Percentiles rank a stretch among this genome's conserved stretches.
phyloP scores from a whole-genome alignment of 2,329 filamentous ascomycete species.

The Helotiales sp. region DNA sequence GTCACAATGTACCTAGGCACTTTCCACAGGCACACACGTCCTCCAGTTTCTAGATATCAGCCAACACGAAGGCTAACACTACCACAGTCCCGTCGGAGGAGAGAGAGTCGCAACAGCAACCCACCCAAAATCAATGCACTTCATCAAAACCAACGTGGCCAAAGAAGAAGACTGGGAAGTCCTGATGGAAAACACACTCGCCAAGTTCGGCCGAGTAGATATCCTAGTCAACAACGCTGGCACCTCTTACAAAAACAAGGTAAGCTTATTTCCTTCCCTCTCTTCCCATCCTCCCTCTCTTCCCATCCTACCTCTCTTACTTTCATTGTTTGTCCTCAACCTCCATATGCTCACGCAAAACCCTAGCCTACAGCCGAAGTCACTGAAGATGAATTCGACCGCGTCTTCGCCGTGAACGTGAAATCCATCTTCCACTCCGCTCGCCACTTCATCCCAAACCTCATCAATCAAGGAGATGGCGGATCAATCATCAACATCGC shows the following conservation, averaged over 20 bases:
- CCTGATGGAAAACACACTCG: conserved; percentile 46
- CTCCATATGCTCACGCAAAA: not conserved
- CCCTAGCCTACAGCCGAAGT: conserved; percentile 57
- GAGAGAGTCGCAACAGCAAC: conserved; percentile 43
- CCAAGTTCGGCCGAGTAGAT: conserved; percentile 53
- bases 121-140: conserved; percentile 35
- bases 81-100: conserved; percentile 44
- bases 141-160: conserved; percentile 50
- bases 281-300: no score
- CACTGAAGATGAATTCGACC: conserved; percentile 65
- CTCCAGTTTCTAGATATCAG: not conserved
- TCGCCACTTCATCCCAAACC: conserved; percentile 59
- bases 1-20: no score
- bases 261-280: conserved; percentile 5
- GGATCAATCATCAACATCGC: conserved; percentile 67
- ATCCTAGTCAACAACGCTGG: conserved; percentile 64
- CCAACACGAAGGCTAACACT: conserved; percentile 1
- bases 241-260: conserved; percentile 57
- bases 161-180: conserved; percentile 52
- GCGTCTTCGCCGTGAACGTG: conserved; percentile 68
- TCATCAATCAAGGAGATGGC: conserved; percentile 55
- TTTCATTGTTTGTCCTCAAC: no score
- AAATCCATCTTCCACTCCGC: conserved; percentile 63
- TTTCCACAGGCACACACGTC: not conserved
- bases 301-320: no score